Evolutionary conservation across 495 filamentous ascomycete species (phyloP), one percentile per base, ranked within the genome.

Genomic region (Talaromyces adpressus): DNA sequence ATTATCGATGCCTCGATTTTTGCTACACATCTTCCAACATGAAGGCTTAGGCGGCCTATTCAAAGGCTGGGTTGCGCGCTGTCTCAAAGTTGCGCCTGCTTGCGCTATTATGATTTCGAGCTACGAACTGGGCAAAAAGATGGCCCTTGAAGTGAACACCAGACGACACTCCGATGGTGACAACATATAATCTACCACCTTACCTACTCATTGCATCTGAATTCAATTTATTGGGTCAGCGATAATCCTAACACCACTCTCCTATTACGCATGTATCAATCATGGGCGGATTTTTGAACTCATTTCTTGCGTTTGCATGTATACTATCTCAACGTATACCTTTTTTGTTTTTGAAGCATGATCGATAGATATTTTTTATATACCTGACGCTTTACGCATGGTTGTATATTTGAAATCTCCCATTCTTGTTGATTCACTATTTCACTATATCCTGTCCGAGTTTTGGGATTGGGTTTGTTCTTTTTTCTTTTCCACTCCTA

Each of bases 41-140:
- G 93, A 97, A 75, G 94, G 94, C 1, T 66, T 85, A 36, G 71
- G 83, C 0, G 95, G 93, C 0, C 75, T 98, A 12, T 98, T 93
- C 82, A 90, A 82, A 62, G 94, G 95, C 12, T 96, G 91, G 89
- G 88, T 89, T 18, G 91, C 94, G 0, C 81, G 94, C 39, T 96
- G 91, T 65, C 76, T 98, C 53, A 98, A 98, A 69, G 93, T 98
- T 6, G 93, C 94, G 11, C 94, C 94, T 1, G 92, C 93, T 14
- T 98, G 94, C 75, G 94, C 95, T n/a, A 97, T 98, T 69, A 98
- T 98, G 94, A 98, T 98, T 65, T 96, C 91, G 62, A 95, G 86
- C 62, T 98, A 98, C 68, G 94, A 98, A 75, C 82, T 98, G 23
- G 92, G 95, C 11, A 98, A 98, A 83, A 88, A 88, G 72, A 88